phyloP scores from a whole-genome alignment of 1,284 basidiomycete genomes.

The Sporisorium reilianum region DNA sequence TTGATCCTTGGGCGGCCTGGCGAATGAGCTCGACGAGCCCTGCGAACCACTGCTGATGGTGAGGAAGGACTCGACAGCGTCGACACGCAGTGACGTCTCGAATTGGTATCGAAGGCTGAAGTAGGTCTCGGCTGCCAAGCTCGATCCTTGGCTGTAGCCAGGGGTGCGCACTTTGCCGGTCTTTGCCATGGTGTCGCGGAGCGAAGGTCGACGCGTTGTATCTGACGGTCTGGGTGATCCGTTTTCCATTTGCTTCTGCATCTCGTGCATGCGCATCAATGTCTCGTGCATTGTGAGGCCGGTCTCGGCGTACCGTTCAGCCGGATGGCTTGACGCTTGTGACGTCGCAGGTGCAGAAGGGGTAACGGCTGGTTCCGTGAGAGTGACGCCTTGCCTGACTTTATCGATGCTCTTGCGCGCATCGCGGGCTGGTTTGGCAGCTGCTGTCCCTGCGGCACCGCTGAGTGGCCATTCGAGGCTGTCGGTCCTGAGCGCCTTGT shows the following conservation, averaged over 20 bases:
- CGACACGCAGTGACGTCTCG: conserved; percentile 40
- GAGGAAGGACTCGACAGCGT: conserved; percentile 53
- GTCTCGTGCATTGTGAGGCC: conserved; percentile 55
- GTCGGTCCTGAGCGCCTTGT: conserved; percentile 55
- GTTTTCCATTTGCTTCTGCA: conserved; percentile 14
- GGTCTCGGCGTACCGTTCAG: conserved; percentile 22
- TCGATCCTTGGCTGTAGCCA: conserved; percentile 38
- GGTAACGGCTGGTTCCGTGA: background rate
- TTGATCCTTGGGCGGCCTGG: conserved; percentile 4
- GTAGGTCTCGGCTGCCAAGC: conserved; percentile 39
- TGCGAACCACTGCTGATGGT: conserved; percentile 18
- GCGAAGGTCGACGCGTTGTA: conserved; percentile 20
- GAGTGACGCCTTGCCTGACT: background rate
- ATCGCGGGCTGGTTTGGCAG: background rate
- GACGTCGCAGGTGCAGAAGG: background rate
- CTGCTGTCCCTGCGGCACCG: background rate
- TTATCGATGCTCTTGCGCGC: conserved; percentile 14
- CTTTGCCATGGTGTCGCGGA: conserved; percentile 36
- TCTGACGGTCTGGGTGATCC: conserved; percentile 1
- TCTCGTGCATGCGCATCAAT: conserved; percentile 43
- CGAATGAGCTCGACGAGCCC: conserved; percentile 13
- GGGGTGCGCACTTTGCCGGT: conserved; percentile 37
- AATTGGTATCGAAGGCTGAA: conserved; percentile 51
- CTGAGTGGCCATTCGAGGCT: conserved; percentile 54
- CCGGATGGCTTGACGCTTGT: background rate